Evolutionary conservation across 2,329 filamentous ascomycete species (phyloP).

Genomic region (Arthrobotrys musiformis): DNA sequence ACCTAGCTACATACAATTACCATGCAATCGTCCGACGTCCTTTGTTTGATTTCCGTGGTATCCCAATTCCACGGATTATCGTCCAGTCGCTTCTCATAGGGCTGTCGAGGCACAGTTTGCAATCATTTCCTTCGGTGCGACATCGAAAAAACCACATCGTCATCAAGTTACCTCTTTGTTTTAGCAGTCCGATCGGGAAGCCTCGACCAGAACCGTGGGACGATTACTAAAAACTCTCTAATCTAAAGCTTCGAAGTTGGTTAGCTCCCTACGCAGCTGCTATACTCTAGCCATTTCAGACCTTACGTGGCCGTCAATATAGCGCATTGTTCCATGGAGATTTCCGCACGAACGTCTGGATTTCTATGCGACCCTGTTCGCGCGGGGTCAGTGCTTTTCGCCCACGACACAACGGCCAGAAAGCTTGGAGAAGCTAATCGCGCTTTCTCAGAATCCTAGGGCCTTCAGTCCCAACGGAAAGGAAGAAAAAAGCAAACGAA

Average conservation of each 20-base stretch:
- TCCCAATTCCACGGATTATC: constrained; percentile 48
- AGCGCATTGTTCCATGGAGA: constrained; percentile 31
- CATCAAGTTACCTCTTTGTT: not conserved
- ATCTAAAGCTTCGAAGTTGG: not conserved
- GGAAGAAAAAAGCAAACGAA: constrained; percentile 29
- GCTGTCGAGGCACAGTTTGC: constrained; percentile 10
- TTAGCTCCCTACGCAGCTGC: not conserved
- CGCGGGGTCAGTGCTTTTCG: constrained; percentile 42
- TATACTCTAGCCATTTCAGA: constrained; percentile 4
- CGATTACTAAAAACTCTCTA: not conserved
- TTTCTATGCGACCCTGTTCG: constrained; percentile 16
- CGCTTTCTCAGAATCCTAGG: not conserved
- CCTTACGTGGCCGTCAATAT: constrained; percentile 42
- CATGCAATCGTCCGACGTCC: constrained; percentile 4
- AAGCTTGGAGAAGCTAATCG: constrained; percentile 15
- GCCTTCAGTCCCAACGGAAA: constrained; percentile 27
- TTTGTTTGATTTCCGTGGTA: constrained; percentile 14
- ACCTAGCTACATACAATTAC: no score
- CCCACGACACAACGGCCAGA: constrained; percentile 21
- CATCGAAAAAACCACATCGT: not conserved
- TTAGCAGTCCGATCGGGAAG: not conserved
- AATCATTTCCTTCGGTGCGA: constrained; percentile 1
- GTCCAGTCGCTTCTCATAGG: constrained; percentile 45
- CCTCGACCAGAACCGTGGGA: constrained; percentile 6
- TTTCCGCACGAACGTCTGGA: constrained; percentile 25